Conservation (phyloP, 768 basidiomycete species). For the Hebeloma cylindrosporum region DNA sequence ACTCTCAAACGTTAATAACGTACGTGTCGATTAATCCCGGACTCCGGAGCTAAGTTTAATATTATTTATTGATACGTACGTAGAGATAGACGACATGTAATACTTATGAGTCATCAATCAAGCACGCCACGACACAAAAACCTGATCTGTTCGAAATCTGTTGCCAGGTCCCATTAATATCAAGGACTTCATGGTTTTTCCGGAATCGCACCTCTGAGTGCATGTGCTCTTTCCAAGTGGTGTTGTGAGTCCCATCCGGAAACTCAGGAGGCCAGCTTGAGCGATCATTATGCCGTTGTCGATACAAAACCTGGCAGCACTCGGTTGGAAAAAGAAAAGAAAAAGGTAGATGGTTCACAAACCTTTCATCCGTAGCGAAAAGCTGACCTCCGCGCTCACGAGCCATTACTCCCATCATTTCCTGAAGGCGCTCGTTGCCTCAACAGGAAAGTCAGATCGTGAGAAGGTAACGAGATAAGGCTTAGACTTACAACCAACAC, state of each 20-base stretch:
- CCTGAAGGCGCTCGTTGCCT: slow-evolving; percentile 92
- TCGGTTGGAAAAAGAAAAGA: slow-evolving; percentile 1
- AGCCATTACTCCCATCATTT: slow-evolving; percentile 99
- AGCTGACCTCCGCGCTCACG: slow-evolving; percentile 83
- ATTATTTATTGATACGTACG: slow-evolving; percentile 17
- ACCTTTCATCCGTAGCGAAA: slow-evolving; percentile 97
- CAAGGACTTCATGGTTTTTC: slow-evolving; percentile 2
- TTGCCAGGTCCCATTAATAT: neutral
- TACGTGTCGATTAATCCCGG: slow-evolving; percentile 14
- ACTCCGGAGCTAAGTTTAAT: slow-evolving; percentile 16
- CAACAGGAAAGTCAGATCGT: slow-evolving; percentile 4
- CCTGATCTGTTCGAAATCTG: slow-evolving; percentile 94
- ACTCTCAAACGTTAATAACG: slow-evolving; percentile 45
- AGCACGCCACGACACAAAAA: slow-evolving; percentile 86
- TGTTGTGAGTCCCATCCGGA: slow-evolving; percentile 86
- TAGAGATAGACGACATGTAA: slow-evolving; percentile 12
- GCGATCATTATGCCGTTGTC: slow-evolving; percentile 99
- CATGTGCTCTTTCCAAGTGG: slow-evolving; percentile 79
- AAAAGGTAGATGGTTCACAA: slow-evolving; percentile 16
- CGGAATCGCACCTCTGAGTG: slow-evolving; percentile 83
- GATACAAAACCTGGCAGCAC: slow-evolving; percentile 80
- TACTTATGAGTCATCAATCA: slow-evolving; percentile 28
- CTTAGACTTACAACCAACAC: slow-evolving; percentile 89
- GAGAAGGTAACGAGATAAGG: neutral
- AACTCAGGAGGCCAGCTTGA: slow-evolving; percentile 90